These are phyloP conservation scores for Pseudophaeomoniella oleicola DNA, from an alignment of 2,329 filamentous ascomycete species.

Conservation along the genomic window DNA sequence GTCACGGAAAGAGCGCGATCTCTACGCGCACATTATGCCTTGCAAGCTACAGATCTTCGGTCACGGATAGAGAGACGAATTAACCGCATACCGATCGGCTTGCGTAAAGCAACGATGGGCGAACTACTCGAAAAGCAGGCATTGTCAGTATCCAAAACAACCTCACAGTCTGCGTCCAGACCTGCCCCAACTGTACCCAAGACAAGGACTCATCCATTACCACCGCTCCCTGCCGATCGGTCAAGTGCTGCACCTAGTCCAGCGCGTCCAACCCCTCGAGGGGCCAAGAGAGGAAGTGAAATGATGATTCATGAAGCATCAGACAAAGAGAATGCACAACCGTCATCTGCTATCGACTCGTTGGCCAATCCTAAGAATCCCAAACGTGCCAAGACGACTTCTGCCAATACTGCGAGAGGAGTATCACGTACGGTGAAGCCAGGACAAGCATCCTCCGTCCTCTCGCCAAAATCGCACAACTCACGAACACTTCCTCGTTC, in stretches of 20 bases:
- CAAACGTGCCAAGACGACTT: conserved; percentile 26
- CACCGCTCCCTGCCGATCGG: conserved; percentile 15
- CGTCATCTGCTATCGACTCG: conserved; percentile 23
- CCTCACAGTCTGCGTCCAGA: conserved; percentile 27
- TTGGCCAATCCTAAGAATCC: conserved; percentile 57
- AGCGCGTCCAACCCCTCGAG: conserved; percentile 14
- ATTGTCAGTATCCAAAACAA: conserved; percentile 5
- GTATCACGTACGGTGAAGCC: conserved; percentile 21
- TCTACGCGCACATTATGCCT: conserved; percentile 72
- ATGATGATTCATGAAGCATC: conserved; percentile 16
- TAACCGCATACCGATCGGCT: conserved; percentile 70
- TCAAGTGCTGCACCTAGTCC: conserved; percentile 15
- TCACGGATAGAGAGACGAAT: conserved; percentile 84
- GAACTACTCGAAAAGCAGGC: conserved; percentile 52
- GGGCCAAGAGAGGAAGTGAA: conserved; percentile 18
- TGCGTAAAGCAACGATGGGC: conserved; percentile 69
- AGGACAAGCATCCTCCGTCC: conserved; percentile 41
- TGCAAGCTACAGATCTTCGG: conserved; percentile 73
- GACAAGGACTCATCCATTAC: conserved; percentile 14
- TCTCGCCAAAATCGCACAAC: conserved; percentile 75
- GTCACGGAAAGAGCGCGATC: conserved; percentile 80
- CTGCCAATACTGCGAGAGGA: conserved; percentile 19
- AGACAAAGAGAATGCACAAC: conserved; percentile 68
- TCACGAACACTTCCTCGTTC: conserved; percentile 52
- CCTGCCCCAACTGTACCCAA: conserved; percentile 19